Conservation (phyloP, 2,329 filamentous ascomycete species). For the Colletotrichum spaethianum region DNA sequence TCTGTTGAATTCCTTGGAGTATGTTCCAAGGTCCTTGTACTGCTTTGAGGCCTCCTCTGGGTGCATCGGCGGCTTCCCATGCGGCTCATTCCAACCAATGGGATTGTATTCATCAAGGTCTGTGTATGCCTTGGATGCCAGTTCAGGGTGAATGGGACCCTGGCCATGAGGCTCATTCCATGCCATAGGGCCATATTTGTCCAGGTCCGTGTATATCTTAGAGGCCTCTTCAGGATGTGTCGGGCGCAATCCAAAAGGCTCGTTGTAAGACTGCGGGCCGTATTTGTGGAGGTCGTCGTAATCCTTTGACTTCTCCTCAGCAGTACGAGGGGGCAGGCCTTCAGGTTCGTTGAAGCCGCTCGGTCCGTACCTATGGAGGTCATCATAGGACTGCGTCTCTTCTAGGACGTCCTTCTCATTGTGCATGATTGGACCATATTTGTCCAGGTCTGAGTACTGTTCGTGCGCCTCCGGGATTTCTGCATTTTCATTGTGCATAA, state of each 20-base stretch:
- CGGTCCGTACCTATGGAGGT: conserved; percentile 54
- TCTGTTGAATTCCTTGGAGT: conserved; percentile 47
- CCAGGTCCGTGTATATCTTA: conserved; percentile 57
- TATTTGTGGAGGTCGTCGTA: conserved; percentile 56
- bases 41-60: conserved; percentile 55
- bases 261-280: conserved; percentile 51
- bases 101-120: conserved; percentile 42
- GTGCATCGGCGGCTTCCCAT: conserved; percentile 39
- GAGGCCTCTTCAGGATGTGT: conserved; percentile 53
- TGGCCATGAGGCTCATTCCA: conserved; percentile 44
- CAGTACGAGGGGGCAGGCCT: conserved; percentile 47
- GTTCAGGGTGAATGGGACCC: conserved; percentile 28
- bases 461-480: conserved; percentile 36
- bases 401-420: conserved; percentile 56
- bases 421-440: conserved; percentile 44
- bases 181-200: conserved; percentile 51
- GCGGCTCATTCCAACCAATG: conserved; percentile 45
- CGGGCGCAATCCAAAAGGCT: conserved; percentile 50
- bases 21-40: conserved; percentile 54
- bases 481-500: conserved; percentile 52
- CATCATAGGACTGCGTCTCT: conserved; percentile 56
- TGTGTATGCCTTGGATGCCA: conserved; percentile 34
- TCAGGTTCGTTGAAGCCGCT: conserved; percentile 56
- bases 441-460: conserved; percentile 41
- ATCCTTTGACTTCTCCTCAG: conserved; percentile 56